These are phyloP conservation scores for Pinus taeda DNA, from an alignment of 75 land plant genomes.

Conservation along the genomic window DNA sequence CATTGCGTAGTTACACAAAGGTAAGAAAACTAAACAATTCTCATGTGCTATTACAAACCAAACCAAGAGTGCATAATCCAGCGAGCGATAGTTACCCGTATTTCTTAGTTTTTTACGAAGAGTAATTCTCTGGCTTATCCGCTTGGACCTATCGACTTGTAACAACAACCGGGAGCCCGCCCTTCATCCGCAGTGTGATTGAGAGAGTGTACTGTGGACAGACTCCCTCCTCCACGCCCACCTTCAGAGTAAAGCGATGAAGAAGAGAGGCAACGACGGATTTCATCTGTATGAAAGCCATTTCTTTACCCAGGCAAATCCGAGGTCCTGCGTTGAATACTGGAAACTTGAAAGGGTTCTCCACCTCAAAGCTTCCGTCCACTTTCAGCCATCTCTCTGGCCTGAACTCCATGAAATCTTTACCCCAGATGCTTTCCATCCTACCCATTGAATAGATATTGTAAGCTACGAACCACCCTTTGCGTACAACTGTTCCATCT, in stretches of 20 bases:
- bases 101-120: too few relatives aligned
- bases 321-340: constrained; percentile 59
- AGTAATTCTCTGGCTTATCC: too few relatives aligned
- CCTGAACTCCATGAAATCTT: constrained; percentile 21
- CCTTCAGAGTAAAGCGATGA: constrained; percentile 22
- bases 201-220: constrained; percentile 18
- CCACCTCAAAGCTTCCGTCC: constrained; percentile 14
- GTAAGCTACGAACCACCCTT: constrained; percentile 7
- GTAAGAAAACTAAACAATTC: too few relatives aligned
- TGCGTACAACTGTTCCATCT: constrained; percentile 21
- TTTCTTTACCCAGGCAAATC: constrained; percentile 58
- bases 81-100: too few relatives aligned
- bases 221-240: constrained; percentile 23
- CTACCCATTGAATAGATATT: constrained; percentile 27
- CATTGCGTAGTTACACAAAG: too few relatives aligned
- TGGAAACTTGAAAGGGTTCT: constrained; percentile 24
- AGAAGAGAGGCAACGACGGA: constrained; percentile 32
- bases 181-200: constrained; percentile 20
- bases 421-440: constrained; percentile 33
- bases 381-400: constrained; percentile 32
- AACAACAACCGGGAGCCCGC: constrained; percentile 4
- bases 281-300: constrained; percentile 55
- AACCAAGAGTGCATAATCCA: too few relatives aligned
- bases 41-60: too few relatives aligned
- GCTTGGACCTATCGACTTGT: neutral